Base-by-base conservation (phyloP, 768 basidiomycete species). In the Lactarius vividus region DNA sequence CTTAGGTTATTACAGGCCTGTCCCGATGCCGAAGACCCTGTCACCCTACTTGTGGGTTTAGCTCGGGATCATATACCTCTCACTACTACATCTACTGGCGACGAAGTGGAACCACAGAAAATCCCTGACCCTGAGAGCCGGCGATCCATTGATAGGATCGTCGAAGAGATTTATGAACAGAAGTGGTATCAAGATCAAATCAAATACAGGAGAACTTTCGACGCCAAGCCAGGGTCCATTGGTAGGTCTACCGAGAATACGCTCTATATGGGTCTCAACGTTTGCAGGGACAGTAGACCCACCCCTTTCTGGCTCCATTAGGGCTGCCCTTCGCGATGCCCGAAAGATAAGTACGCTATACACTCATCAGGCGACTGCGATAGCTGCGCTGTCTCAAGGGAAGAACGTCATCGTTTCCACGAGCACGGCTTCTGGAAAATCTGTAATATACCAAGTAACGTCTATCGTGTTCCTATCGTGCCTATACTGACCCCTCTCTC, bases 391-490 rank as follows among this genome's bases (percentile, higher is more conserved):
- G 11, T 75, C 78, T 16, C 71, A 73, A 59, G 83, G 84, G 8
- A 82, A 82, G 62, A 81, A 93, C 74, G 92, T 94, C 29, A 91
- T 96, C 40, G 90, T 95, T 33, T 94, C 92, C 5, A 96, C 94
- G 0, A 89, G 88, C 68, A 96, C 94, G 9, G 93, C 94, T 8
- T 94, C 92, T 4, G 92, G 92, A 3, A 94, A 94, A 77, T 93
- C 91, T 76, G 78, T 93, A 16, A 92, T 94, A 52, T 94, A 93
- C 74, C 92, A 94, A 79, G 91, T 88, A 64, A 37, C 4, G 71
- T 59, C 26, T 5, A n/a, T 26, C 31, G 46, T 18, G 18, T 52
- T 11, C n/a, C 18, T 55, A 55, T 57, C 20, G 31, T 4, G 56
- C 26, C 33, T 46, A 18, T 31, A 39, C 54, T 7, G 3, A 49